Percentiles rank a stretch among this genome's conserved stretches.
Evolutionary conservation across 2,329 filamentous ascomycete genomes (phyloP).

Genomic region (Pyrenochaeta sp.): DNA sequence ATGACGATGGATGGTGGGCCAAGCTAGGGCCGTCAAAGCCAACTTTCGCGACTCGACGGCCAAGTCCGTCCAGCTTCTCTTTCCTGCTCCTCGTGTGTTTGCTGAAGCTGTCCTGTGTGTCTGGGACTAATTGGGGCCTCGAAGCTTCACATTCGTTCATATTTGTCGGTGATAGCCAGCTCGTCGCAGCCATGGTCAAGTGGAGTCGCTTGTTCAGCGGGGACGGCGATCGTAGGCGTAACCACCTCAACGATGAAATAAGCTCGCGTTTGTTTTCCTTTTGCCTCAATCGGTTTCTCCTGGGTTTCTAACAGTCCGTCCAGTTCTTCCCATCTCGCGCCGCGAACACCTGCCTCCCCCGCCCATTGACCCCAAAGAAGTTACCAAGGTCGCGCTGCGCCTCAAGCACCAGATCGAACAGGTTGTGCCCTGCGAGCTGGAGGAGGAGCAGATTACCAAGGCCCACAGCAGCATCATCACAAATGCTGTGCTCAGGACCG

Average conservation of each 20-base stretch:
- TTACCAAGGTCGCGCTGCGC: constrained; percentile 88
- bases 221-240: constrained; percentile 48
- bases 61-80: constrained; percentile 12
- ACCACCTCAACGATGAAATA: constrained; percentile 52
- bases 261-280: constrained; percentile 41
- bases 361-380: constrained; percentile 76
- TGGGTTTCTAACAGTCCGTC: too few species aligned
- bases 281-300: constrained; percentile 1
- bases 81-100: too few species aligned
- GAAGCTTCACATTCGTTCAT: too few species aligned
- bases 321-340: constrained; percentile 71
- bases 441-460: constrained; percentile 74
- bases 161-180: too few species aligned
- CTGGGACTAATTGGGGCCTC: too few species aligned
- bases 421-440: constrained; percentile 88
- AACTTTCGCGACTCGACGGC: constrained; percentile 21
- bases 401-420: constrained; percentile 91
- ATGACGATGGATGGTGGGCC: constrained; percentile 20
- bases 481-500: constrained; percentile 76
- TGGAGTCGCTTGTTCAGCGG: constrained; percentile 49
- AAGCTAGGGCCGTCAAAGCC: constrained; percentile 14
- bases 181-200: constrained; percentile 42
- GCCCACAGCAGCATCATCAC: constrained; percentile 90
- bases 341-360: constrained; percentile 66
- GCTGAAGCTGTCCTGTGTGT: too few species aligned